Evolutionary conservation across 2,329 filamentous ascomycete species (phyloP).

Genomic region (Neofusicoccum sp.): DNA sequence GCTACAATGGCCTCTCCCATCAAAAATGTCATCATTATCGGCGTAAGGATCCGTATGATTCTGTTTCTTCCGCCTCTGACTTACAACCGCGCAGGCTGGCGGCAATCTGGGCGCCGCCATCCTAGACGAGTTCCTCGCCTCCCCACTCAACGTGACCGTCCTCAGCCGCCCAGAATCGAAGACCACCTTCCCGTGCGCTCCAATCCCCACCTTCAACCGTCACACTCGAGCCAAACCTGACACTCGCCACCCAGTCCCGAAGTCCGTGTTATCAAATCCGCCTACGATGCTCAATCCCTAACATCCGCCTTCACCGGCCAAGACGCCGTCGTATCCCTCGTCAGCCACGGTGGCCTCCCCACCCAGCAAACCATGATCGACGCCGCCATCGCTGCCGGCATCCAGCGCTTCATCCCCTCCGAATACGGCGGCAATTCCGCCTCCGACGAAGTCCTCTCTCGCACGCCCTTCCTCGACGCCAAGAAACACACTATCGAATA

Average conservation of each 20-base stretch:
- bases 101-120: constrained; percentile 34
- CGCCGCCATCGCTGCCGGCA: constrained; percentile 61
- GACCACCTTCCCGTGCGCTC: constrained; percentile 24
- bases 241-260: not conserved
- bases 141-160: constrained; percentile 31
- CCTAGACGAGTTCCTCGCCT: constrained; percentile 31
- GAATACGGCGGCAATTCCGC: constrained; percentile 57
- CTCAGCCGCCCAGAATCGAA: constrained; percentile 32
- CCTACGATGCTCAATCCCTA: constrained; percentile 54
- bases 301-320: constrained; percentile 56
- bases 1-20: not conserved
- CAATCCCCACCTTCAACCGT: too few species aligned
- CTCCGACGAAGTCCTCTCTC: constrained; percentile 35
- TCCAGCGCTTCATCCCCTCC: constrained; percentile 63
- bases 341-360: constrained; percentile 44
- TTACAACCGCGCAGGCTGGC: constrained; percentile 22
- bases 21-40: not conserved
- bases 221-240: too few species aligned
- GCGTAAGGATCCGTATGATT: not conserved
- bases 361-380: constrained; percentile 49
- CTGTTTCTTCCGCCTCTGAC: not conserved
- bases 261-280: constrained; percentile 47
- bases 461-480: constrained; percentile 48
- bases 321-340: constrained; percentile 57
- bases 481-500: constrained; percentile 57